A percentile compares a stretch with the other conserved stretches of the same genome.
phyloP scores from a whole-genome alignment of 306 rosid genomes.

The Pterocarpus macrocarpus region DNA sequence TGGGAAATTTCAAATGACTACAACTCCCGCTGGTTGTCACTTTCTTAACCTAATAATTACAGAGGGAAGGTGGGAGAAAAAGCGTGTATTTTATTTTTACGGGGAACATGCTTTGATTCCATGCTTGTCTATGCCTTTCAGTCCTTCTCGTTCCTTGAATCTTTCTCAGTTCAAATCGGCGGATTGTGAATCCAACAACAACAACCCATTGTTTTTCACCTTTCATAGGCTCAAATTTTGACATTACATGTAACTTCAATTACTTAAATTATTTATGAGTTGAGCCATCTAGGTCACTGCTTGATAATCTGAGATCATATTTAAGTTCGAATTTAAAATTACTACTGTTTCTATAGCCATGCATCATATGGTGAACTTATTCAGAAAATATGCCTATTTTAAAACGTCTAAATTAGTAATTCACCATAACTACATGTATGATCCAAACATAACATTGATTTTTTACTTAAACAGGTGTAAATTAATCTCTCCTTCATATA shows the following conservation, averaged over 20 bases:
- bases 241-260: neutral
- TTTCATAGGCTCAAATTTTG: neutral
- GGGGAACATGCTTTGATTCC: conserved; percentile 27
- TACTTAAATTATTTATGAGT: neutral
- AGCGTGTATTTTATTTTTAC: conserved; percentile 17
- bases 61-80: neutral
- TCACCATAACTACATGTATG: too few species aligned
- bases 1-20: conserved; percentile 31
- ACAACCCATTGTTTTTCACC: neutral
- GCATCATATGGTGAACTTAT: neutral
- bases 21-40: neutral
- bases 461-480: too few species aligned
- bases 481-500: too few species aligned
- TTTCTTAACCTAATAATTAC: conserved; percentile 32
- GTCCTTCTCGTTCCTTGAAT: neutral
- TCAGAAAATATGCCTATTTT: neutral
- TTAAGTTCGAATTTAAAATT: neutral
- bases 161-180: neutral
- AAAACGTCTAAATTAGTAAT: too few species aligned
- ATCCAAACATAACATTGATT: too few species aligned
- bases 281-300: neutral
- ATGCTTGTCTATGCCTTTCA: neutral
- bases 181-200: neutral
- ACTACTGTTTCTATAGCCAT: neutral
- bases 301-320: neutral